These are phyloP conservation scores for Coprinopsis strossmayeri DNA, from an alignment of 768 basidiomycete genomes.

Conservation along the genomic window DNA sequence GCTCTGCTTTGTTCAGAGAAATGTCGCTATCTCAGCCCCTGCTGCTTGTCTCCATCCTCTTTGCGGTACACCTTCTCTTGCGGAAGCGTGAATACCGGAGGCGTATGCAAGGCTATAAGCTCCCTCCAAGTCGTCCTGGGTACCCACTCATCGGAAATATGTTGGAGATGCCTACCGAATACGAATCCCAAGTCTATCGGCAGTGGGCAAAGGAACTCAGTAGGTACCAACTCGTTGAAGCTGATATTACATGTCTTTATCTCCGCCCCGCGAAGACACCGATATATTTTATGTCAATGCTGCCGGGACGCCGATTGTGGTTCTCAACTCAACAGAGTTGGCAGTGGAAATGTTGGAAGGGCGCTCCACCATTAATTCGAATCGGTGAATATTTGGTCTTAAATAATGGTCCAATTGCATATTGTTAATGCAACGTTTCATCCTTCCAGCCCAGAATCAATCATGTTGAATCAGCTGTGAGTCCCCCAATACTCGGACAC, in stretches of 20 bases:
- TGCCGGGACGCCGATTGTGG: slow-evolving; percentile 15
- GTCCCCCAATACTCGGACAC: neutral
- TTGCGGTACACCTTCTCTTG: neutral
- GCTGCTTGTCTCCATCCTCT: neutral
- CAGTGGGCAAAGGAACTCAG: slow-evolving; percentile 3
- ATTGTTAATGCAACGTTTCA: too few species aligned
- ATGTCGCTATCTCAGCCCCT: neutral
- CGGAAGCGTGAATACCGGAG: too few species aligned
- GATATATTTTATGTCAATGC: slow-evolving; percentile 18
- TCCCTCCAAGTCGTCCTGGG: slow-evolving; percentile 3
- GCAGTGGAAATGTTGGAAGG: slow-evolving; percentile 18
- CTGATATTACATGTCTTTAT: too few species aligned
- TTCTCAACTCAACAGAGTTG: slow-evolving; percentile 17
- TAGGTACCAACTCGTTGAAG: too few species aligned
- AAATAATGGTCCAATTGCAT: too few species aligned
- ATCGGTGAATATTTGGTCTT: slow-evolving; percentile 14
- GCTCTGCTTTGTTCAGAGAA: too few species aligned
- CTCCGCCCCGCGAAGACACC: slow-evolving; percentile 17
- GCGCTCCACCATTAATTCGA: slow-evolving; percentile 17
- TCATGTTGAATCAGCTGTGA: slow-evolving; percentile 10
- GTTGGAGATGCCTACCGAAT: slow-evolving; percentile 2
- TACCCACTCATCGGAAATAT: slow-evolving; percentile 8
- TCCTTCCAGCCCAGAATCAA: slow-evolving; percentile 14
- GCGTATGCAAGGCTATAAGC: neutral
- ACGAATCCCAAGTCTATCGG: neutral